phyloP scores from a whole-genome alignment of 768 basidiomycete species.

The Phlebiopsis flavidoalba region DNA sequence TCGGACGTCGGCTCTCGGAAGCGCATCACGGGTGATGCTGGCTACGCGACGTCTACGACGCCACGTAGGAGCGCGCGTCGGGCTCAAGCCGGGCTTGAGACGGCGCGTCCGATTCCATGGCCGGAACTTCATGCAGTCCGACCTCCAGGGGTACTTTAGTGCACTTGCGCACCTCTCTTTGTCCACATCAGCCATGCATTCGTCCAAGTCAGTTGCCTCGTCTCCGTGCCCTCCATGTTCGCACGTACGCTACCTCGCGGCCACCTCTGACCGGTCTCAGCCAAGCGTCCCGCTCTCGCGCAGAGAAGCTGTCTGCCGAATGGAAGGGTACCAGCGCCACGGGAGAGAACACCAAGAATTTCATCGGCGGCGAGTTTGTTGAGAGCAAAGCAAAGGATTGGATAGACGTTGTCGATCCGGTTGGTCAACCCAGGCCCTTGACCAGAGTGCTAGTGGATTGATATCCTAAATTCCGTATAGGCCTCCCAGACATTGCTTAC shows the following conservation, averaged over 20 bases:
- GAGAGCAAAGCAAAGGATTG: constrained; percentile 75
- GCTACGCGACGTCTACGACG: background rate
- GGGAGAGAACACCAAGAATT: constrained; percentile 89
- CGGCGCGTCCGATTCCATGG: background rate
- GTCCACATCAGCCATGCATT: background rate
- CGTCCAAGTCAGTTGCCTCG: constrained; percentile 2
- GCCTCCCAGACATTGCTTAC: constrained; percentile 89
- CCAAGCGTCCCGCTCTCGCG: constrained; percentile 51
- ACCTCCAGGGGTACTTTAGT: too few species aligned
- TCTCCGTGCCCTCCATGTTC: constrained; percentile 13
- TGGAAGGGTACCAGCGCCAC: constrained; percentile 88
- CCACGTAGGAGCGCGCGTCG: constrained; percentile 4
- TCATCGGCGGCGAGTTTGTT: constrained; percentile 84
- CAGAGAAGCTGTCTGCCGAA: constrained; percentile 62
- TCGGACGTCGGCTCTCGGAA: background rate
- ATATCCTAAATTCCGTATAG: constrained; percentile 31
- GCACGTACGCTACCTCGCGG: constrained; percentile 19
- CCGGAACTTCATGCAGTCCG: constrained; percentile 3
- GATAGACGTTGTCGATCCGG: constrained; percentile 89
- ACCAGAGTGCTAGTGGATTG: too few species aligned
- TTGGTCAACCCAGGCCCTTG: constrained; percentile 31
- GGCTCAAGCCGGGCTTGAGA: background rate
- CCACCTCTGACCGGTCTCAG: constrained; percentile 43
- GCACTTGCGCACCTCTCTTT: background rate
- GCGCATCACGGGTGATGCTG: background rate